These are phyloP conservation scores for Otatea glauca DNA, from an alignment of 176 grass and related monocot species.

Conservation along the genomic window DNA sequence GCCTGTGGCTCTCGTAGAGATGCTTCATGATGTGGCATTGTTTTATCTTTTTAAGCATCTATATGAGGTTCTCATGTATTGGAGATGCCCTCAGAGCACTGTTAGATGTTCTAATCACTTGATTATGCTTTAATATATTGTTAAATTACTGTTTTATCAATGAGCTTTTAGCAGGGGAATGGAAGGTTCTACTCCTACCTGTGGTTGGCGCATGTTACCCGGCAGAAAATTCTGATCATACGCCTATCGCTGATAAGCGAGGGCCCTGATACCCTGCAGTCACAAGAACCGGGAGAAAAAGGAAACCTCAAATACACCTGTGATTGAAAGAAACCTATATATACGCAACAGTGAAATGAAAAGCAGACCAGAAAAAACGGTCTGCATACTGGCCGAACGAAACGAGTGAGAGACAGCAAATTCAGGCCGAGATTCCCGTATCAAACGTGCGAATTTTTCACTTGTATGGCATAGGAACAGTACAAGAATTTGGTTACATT, in stretches of 20 bases:
- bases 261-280: constrained; percentile 26
- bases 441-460: not conserved
- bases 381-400: not conserved
- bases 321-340: not conserved
- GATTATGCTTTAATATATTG: not conserved
- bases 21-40: too few relatives aligned
- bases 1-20: too few relatives aligned
- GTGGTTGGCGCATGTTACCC: not conserved
- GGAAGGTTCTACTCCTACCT: not conserved
- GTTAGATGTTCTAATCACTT: not conserved
- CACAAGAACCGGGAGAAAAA: not conserved
- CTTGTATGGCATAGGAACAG: not conserved
- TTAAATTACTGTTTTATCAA: not conserved
- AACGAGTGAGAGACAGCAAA: not conserved
- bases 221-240: not conserved
- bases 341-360: not conserved
- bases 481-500: not conserved
- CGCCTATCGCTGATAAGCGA: constrained; percentile 44
- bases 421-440: constrained; percentile 14
- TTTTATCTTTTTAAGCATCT: too few relatives aligned
- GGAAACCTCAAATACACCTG: not conserved
- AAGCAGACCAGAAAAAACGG: not conserved
- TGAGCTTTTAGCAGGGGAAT: not conserved
- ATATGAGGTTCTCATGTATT: too few relatives aligned
- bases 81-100: too few relatives aligned